These are phyloP conservation scores for Lecanoromycetidae sp. DNA, from an alignment of 2,329 filamentous ascomycete genomes.

Conservation along the genomic window DNA sequence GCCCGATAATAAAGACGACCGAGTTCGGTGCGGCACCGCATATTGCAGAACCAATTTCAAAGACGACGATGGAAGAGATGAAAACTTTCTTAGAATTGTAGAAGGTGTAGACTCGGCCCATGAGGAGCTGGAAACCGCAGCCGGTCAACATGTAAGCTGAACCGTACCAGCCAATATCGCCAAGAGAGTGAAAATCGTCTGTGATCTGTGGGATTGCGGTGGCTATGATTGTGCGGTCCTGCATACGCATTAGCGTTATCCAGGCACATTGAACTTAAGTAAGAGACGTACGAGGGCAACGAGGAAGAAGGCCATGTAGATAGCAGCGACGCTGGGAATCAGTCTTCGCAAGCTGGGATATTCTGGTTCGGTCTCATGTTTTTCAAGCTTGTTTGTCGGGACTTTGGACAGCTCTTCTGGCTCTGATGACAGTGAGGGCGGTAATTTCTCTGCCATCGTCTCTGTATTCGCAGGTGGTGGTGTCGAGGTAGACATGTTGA, in stretches of 20 bases:
- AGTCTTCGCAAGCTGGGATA: conserved; percentile 13
- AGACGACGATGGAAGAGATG: conserved; percentile 29
- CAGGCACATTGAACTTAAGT: background rate
- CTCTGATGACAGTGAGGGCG: background rate
- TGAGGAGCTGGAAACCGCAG: conserved; percentile 23
- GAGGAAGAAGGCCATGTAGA: conserved; percentile 19
- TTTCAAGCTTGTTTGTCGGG: background rate
- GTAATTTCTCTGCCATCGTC: conserved; percentile 1
- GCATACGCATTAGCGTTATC: background rate
- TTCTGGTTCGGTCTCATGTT: conserved; percentile 7
- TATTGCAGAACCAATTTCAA: conserved; percentile 35
- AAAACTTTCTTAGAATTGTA: conserved; percentile 34
- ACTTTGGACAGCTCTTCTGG: background rate
- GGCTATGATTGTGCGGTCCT: conserved; percentile 22
- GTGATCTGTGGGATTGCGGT: conserved; percentile 26
- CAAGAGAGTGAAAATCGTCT: conserved; percentile 31
- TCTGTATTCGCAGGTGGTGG: background rate
- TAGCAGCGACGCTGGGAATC: conserved; percentile 9
- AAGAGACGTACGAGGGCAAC: conserved; percentile 15
- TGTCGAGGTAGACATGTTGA: background rate
- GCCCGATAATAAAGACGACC: conserved; percentile 24
- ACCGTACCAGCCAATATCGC: conserved; percentile 53
- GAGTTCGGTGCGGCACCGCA: conserved; percentile 29
- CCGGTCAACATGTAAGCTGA: conserved; percentile 47
- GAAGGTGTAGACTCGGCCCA: conserved; percentile 36